These are phyloP conservation scores for Yamadazyma atlantica DNA, from an alignment of 1,139 yeast species.

Conservation along the genomic window DNA sequence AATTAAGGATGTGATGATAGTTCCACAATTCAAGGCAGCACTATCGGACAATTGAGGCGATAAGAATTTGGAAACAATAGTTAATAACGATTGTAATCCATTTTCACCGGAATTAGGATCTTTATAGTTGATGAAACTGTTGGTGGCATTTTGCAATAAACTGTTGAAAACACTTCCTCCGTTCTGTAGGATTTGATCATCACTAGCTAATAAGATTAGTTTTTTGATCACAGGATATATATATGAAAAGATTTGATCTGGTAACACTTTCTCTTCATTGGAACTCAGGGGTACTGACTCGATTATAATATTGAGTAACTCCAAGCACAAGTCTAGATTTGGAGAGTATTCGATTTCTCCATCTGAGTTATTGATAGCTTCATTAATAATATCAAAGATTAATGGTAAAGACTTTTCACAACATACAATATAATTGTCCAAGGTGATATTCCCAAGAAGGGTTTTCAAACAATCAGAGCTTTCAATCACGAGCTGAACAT, in stretches of 20 bases:
- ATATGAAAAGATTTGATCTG: constrained; percentile 46
- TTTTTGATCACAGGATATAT: constrained; percentile 53
- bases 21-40: constrained; percentile 76
- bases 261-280: constrained; percentile 37
- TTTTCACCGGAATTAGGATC: constrained; percentile 38
- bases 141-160: constrained; percentile 53
- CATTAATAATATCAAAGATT: constrained; percentile 39
- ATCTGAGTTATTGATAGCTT: constrained; percentile 14
- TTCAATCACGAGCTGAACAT: constrained; percentile 66
- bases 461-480: constrained; percentile 60
- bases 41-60: constrained; percentile 73
- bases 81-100: constrained; percentile 57
- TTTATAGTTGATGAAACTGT: constrained; percentile 40
- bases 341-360: constrained; percentile 48
- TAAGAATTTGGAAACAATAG: constrained; percentile 66
- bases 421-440: constrained; percentile 44
- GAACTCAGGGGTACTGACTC: constrained; percentile 31
- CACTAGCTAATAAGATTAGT: constrained; percentile 57
- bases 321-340: constrained; percentile 64
- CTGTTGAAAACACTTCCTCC: constrained; percentile 75
- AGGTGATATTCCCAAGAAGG: constrained; percentile 49
- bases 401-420: constrained; percentile 56
- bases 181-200: constrained; percentile 76
- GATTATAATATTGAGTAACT: constrained; percentile 60
- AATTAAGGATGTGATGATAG: constrained; percentile 63